phyloP scores from a whole-genome alignment of 177 flowering plant species.

The Telopea speciosissima region DNA sequence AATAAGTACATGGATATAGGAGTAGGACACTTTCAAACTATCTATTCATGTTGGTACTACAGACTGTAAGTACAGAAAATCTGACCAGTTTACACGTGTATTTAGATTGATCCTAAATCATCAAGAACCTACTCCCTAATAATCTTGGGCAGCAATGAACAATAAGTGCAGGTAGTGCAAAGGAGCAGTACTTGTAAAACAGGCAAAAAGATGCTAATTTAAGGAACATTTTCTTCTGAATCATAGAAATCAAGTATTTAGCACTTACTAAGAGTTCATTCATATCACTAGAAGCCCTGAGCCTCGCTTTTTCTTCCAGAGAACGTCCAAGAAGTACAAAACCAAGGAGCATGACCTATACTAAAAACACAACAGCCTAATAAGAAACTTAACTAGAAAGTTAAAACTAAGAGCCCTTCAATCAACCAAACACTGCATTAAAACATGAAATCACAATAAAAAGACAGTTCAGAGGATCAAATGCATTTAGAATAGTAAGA shows the following conservation, averaged over 20 bases:
- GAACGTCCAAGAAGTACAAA: conserved; percentile 96
- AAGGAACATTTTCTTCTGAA: not conserved
- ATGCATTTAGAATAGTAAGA: too few species aligned
- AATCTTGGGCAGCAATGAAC: not conserved
- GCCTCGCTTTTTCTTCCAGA: conserved; percentile 85
- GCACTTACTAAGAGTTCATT: conserved; percentile 83
- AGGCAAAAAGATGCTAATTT: not conserved
- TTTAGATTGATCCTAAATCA: not conserved
- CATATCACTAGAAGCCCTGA: conserved; percentile 94
- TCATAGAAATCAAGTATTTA: conserved; percentile 2
- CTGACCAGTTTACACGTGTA: not conserved
- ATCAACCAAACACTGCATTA: not conserved
- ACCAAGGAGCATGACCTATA: conserved; percentile 99
- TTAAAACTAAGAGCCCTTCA: not conserved
- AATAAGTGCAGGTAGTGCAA: not conserved
- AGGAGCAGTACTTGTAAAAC: not conserved
- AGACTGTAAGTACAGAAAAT: not conserved
- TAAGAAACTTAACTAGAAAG: conserved; percentile 23
- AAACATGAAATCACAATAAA: too few species aligned
- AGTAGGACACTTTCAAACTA: not conserved
- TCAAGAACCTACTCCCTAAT: not conserved
- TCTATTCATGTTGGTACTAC: not conserved
- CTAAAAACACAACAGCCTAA: conserved; percentile 43
- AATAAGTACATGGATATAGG: not conserved
- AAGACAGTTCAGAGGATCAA: too few species aligned